phyloP scores from a whole-genome alignment of 495 filamentous ascomycete genomes.

The Xylaria cubensis region DNA sequence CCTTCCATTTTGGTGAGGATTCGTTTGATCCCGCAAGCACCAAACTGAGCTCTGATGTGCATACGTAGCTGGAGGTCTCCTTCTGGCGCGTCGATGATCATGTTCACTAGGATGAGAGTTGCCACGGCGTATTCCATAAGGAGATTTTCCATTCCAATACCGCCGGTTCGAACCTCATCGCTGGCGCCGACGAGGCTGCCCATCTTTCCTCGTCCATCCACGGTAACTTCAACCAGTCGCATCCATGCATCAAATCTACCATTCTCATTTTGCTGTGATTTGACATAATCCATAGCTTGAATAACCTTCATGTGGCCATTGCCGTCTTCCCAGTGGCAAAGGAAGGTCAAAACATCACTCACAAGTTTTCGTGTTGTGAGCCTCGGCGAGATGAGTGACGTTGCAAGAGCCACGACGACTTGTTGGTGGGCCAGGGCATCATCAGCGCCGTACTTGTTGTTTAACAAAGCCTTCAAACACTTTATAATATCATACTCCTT shows the following conservation, averaged over 20 bases:
- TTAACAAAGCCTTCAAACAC: slow-evolving; percentile 95
- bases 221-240: slow-evolving; percentile 96
- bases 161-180: slow-evolving; percentile 95
- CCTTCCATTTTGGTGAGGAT: slow-evolving; percentile 96
- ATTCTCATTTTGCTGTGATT: slow-evolving; percentile 87
- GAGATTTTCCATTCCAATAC: slow-evolving; percentile 98
- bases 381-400: slow-evolving; percentile 84
- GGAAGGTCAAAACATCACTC: slow-evolving; percentile 94
- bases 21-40: slow-evolving; percentile 92
- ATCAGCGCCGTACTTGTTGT: slow-evolving; percentile 98
- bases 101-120: slow-evolving; percentile 93
- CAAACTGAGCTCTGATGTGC: slow-evolving; percentile 96
- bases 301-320: slow-evolving; percentile 94
- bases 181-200: slow-evolving; percentile 95
- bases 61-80: slow-evolving; percentile 87
- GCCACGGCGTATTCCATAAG: slow-evolving; percentile 99
- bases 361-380: slow-evolving; percentile 93
- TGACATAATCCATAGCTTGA: slow-evolving; percentile 90
- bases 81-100: slow-evolving; percentile 91
- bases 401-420: slow-evolving; percentile 86
- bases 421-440: slow-evolving; percentile 92
- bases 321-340: slow-evolving; percentile 96
- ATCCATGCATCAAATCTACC: slow-evolving; percentile 99
- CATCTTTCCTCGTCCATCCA: slow-evolving; percentile 98
- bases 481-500: slow-evolving; percentile 98